A percentile compares a stretch with the other conserved stretches of the same genome.
Evolutionary conservation across 176 grass and related monocot species (phyloP).

Genomic region (Guadua angustifolia): DNA sequence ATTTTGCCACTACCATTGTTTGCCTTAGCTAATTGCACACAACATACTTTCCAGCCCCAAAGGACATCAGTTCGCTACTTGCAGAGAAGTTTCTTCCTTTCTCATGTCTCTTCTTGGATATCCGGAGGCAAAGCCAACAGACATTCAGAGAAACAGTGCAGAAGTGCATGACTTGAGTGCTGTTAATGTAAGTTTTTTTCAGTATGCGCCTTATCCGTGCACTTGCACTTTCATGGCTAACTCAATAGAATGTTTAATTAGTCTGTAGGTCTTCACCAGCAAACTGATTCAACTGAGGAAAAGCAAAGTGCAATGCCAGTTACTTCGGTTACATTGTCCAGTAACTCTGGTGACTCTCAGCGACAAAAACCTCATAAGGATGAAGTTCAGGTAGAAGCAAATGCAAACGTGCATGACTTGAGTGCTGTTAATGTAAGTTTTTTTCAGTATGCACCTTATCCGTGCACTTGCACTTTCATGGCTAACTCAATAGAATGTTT

Average conservation of each 20-base stretch:
- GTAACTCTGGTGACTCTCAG: slow-evolving; percentile 38
- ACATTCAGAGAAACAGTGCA: slow-evolving; percentile 43
- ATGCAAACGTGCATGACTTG: slow-evolving; percentile 39
- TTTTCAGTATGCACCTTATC: slow-evolving; percentile 25
- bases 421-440: slow-evolving; percentile 62
- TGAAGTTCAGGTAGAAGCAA: slow-evolving; percentile 50
- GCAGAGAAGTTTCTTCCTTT: slow-evolving; percentile 87
- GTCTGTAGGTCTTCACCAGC: slow-evolving; percentile 53
- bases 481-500: slow-evolving; percentile 37
- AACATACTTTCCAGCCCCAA: slow-evolving; percentile 71
- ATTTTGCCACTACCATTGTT: slow-evolving; percentile 25
- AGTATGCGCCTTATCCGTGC: slow-evolving; percentile 28
- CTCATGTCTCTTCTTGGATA: slow-evolving; percentile 81
- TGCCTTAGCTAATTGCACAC: slow-evolving; percentile 31
- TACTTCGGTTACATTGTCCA: slow-evolving; percentile 41
- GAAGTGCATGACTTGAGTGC: slow-evolving; percentile 38
- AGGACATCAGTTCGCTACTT: slow-evolving; percentile 86
- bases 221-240: slow-evolving; percentile 20
- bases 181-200: slow-evolving; percentile 59
- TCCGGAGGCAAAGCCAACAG: slow-evolving; percentile 45
- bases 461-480: slow-evolving; percentile 2
- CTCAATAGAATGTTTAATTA: slow-evolving; percentile 45
- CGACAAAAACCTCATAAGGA: slow-evolving; percentile 46
- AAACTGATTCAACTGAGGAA: slow-evolving; percentile 50
- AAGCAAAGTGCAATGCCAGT: slow-evolving; percentile 41